Evolutionary conservation across 129 eudicot species (phyloP).

Genomic region (Glebionis coronaria): DNA sequence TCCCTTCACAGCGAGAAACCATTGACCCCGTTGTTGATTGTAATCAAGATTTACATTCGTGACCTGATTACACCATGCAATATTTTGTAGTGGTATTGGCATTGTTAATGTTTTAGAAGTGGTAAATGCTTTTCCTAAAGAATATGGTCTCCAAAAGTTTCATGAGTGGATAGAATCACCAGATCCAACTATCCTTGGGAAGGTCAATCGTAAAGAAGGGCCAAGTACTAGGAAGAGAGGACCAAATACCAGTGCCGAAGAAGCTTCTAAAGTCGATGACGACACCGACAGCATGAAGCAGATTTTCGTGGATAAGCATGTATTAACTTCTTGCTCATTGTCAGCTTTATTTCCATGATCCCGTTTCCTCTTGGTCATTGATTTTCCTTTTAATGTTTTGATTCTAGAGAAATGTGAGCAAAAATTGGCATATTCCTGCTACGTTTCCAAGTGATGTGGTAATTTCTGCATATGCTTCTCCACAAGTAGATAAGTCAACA

Average conservation of each 20-base stretch:
- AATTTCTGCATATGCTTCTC: no score
- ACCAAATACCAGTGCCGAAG: constrained; percentile 34
- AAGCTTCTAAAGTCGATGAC: constrained; percentile 24
- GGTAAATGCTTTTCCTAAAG: constrained; percentile 88
- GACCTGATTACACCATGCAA: constrained; percentile 8
- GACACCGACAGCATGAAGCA: constrained; percentile 38
- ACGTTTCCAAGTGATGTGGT: no score
- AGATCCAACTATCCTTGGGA: constrained; percentile 78
- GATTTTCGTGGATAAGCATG: constrained; percentile 88
- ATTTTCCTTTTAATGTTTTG: constrained; percentile 5
- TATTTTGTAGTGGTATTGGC: constrained; percentile 72
- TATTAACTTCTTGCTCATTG: constrained; percentile 26
- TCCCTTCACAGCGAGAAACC: no score
- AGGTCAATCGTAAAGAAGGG: no score
- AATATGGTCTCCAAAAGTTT: constrained; percentile 76
- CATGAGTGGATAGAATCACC: constrained; percentile 99
- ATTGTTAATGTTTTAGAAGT: constrained; percentile 97
- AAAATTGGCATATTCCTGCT: no score
- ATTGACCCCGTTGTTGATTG: no score
- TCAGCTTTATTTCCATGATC: neutral
- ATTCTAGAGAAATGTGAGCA: constrained; percentile 85
- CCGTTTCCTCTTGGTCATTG: neutral
- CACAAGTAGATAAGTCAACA: no score
- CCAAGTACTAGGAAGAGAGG: no score
- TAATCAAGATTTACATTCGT: no score